phyloP scores from a whole-genome alignment of 768 basidiomycete species.

The Royoungia palumana region DNA sequence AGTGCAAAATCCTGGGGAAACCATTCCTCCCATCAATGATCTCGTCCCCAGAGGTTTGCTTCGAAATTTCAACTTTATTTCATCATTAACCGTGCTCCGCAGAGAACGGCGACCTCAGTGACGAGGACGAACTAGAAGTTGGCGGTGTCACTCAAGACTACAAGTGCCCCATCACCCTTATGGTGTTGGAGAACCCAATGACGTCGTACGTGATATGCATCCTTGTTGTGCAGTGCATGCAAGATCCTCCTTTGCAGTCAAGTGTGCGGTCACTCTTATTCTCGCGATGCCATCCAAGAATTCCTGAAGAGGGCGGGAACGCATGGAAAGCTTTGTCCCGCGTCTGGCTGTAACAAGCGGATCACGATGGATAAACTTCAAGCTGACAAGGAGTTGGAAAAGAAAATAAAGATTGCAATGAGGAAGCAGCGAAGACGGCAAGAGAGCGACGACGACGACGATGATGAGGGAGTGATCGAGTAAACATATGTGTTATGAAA shows the following conservation, averaged over 20 bases:
- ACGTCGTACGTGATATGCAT: slow-evolving; percentile 62
- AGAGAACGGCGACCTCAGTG: slow-evolving; percentile 82
- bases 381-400: slow-evolving; percentile 55
- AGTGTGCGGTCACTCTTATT: slow-evolving; percentile 82
- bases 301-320: slow-evolving; percentile 45
- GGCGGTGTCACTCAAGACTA: slow-evolving; percentile 83
- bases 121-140: slow-evolving; percentile 86
- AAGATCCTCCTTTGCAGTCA: slow-evolving; percentile 36
- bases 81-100: background rate
- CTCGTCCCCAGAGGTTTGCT: slow-evolving; percentile 63
- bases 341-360: slow-evolving; percentile 64
- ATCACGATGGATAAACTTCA: slow-evolving; percentile 52
- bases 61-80: too few relatives aligned
- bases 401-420: slow-evolving; percentile 56
- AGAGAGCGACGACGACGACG: slow-evolving; percentile 33
- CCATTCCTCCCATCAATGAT: slow-evolving; percentile 76
- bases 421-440: slow-evolving; percentile 48
- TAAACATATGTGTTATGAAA: slow-evolving; percentile 14
- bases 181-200: slow-evolving; percentile 63
- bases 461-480: slow-evolving; percentile 63
- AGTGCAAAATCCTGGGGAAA: slow-evolving; percentile 55
- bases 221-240: background rate
- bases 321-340: slow-evolving; percentile 54
- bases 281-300: slow-evolving; percentile 62
- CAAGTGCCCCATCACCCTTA: slow-evolving; percentile 79